Percentiles rank a stretch among this genome's conserved stretches.
Conservation (phyloP, 768 basidiomycete species). For the Pleurotus sapidus region DNA sequence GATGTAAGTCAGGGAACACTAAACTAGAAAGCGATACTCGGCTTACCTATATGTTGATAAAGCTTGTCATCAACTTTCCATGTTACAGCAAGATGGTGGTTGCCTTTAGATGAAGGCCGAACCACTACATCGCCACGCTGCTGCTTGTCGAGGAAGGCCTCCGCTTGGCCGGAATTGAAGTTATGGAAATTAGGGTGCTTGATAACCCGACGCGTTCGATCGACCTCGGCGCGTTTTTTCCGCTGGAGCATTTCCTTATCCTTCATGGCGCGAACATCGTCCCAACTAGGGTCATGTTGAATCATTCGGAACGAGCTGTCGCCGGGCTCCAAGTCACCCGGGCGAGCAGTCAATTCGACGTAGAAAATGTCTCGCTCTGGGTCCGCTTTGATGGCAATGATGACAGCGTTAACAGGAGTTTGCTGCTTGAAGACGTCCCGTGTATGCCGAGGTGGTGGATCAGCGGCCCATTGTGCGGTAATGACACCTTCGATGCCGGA, state of each 20-base stretch:
- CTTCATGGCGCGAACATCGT: constrained; percentile 57
- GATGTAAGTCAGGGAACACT: constrained; percentile 4
- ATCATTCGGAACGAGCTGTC: constrained; percentile 63
- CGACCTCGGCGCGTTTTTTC: constrained; percentile 83
- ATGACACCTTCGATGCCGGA: constrained; percentile 90
- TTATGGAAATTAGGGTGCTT: constrained; percentile 99
- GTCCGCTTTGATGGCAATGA: constrained; percentile 69
- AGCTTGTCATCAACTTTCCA: constrained; percentile 98
- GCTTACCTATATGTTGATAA: constrained; percentile 93
- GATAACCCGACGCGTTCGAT: constrained; percentile 79
- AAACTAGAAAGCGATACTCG: not conserved
- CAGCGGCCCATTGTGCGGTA: constrained; percentile 53
- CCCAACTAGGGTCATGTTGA: constrained; percentile 61
- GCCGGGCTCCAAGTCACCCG: constrained; percentile 55
- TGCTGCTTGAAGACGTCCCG: constrained; percentile 65
- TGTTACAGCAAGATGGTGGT: constrained; percentile 91
- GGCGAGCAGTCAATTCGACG: constrained; percentile 74
- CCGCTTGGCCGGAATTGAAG: constrained; percentile 87
- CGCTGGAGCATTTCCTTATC: constrained; percentile 72
- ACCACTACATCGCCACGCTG: constrained; percentile 97
- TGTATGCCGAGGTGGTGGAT: constrained; percentile 35
- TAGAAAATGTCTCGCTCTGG: constrained; percentile 58
- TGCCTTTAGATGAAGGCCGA: constrained; percentile 91
- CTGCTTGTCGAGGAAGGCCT: constrained; percentile 83
- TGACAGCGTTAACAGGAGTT: constrained; percentile 76